These are phyloP conservation scores for Quambalaria eucalypti DNA, from an alignment of 1,284 basidiomycete genomes.

Conservation along the genomic window DNA sequence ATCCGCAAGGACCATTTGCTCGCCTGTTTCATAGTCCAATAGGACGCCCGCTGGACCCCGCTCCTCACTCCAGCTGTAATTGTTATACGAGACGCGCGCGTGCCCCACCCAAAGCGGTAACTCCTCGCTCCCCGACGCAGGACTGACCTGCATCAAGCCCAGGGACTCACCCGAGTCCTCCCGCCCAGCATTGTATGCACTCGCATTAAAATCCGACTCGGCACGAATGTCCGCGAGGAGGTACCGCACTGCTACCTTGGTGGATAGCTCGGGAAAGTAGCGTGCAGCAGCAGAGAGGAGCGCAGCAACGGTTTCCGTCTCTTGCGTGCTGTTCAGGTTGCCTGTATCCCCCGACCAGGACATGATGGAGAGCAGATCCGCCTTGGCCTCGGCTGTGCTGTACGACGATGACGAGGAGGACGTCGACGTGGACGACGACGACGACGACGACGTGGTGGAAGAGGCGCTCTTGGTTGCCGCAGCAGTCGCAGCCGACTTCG, in stretches of 20 bases:
- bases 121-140: conserved; percentile 21
- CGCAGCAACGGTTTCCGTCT: conserved; percentile 38
- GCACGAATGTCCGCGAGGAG: conserved; percentile 42
- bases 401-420: conserved; percentile 18
- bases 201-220: conserved; percentile 34
- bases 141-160: conserved; percentile 40
- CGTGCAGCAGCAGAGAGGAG: conserved; percentile 35
- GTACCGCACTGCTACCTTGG: conserved; percentile 26
- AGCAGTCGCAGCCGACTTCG: neutral
- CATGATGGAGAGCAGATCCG: conserved; percentile 37
- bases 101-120: conserved; percentile 27
- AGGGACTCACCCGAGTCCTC: conserved; percentile 33
- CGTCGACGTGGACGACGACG: conserved; percentile 2
- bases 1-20: conserved; percentile 11
- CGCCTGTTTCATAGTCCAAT: conserved; percentile 30
- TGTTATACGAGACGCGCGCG: conserved; percentile 17
- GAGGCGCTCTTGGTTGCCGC: neutral
- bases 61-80: conserved; percentile 25
- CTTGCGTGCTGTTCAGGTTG: conserved; percentile 19
- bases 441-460: neutral
- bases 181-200: conserved; percentile 19
- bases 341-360: conserved; percentile 33
- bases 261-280: conserved; percentile 39
- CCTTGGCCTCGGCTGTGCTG: conserved; percentile 22
- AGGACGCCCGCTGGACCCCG: conserved; percentile 16